Evolutionary conservation across 106 monocot genomes (phyloP).

Genomic region (Dendrobium nobile): DNA sequence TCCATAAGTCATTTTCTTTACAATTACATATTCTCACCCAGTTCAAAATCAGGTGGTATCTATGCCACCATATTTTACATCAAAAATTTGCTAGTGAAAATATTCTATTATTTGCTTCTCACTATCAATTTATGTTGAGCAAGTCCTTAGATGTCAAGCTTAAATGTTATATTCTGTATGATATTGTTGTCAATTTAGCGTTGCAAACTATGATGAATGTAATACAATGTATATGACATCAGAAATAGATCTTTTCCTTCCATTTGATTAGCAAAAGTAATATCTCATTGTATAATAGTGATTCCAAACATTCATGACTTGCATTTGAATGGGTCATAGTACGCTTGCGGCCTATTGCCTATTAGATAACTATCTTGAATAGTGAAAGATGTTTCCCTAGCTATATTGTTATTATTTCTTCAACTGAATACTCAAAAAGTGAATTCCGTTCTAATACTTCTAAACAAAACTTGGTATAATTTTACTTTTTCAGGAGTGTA

Average conservation of each 20-base stretch:
- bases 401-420: too few relatives aligned
- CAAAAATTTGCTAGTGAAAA: not conserved
- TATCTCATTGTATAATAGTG: not conserved
- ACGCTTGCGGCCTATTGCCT: not conserved
- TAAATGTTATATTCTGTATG: not conserved
- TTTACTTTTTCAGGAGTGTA: conserved; percentile 66
- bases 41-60: not conserved
- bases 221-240: not conserved
- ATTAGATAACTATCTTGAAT: not conserved
- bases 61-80: not conserved
- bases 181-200: not conserved
- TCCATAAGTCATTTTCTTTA: not conserved
- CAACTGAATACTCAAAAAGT: too few relatives aligned
- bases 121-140: not conserved
- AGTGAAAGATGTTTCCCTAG: too few relatives aligned
- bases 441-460: too few relatives aligned
- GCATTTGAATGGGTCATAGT: too few relatives aligned
- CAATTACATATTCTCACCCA: not conserved
- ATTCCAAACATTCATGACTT: too few relatives aligned
- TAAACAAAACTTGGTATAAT: not conserved
- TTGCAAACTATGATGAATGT: not conserved
- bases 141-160: not conserved
- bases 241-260: not conserved
- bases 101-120: not conserved
- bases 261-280: not conserved